Percentiles rank a stretch among this genome's conserved stretches.
Evolutionary conservation across 2,329 filamentous ascomycete species (phyloP).

Genomic region (Teratosphaeria viscida): DNA sequence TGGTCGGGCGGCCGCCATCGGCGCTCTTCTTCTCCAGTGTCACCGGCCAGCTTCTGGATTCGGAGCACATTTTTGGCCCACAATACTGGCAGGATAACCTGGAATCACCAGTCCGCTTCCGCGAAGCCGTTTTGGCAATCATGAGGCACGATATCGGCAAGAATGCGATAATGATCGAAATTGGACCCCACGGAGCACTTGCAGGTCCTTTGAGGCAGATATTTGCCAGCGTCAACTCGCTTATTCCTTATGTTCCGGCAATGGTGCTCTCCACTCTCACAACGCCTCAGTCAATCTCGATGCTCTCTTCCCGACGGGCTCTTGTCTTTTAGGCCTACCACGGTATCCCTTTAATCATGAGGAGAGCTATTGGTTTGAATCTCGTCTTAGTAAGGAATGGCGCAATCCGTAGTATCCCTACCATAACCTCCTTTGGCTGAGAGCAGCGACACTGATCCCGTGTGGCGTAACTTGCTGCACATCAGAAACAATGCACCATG

Average conservation of each 20-base stretch:
- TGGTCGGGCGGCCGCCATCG: not conserved
- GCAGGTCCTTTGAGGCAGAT: not conserved
- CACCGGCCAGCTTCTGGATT: not conserved
- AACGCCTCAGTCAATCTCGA: not conserved
- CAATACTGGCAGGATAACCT: slow-evolving; percentile 40
- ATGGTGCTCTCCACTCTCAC: too few relatives aligned
- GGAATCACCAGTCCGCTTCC: slow-evolving; percentile 34
- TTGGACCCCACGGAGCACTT: not conserved
- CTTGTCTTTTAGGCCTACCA: not conserved
- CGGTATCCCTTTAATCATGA: not conserved
- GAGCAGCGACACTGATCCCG: not conserved
- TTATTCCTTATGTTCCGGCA: not conserved
- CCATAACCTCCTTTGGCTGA: not conserved
- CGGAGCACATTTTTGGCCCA: slow-evolving; percentile 7
- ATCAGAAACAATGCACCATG: not conserved
- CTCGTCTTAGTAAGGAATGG: not conserved
- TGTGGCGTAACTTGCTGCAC: not conserved
- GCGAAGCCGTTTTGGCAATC: slow-evolving; percentile 24
- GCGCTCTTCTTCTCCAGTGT: slow-evolving; percentile 6
- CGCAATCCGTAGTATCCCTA: not conserved
- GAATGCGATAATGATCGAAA: not conserved
- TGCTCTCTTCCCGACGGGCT: not conserved
- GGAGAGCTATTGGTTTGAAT: not conserved
- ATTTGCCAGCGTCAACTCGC: not conserved
- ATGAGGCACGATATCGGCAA: not conserved